Percentiles rank a stretch among this genome's conserved stretches.
These are phyloP conservation scores for Alloascoidea africana DNA, from an alignment of 805 yeast genomes.

Conservation along the genomic window DNA sequence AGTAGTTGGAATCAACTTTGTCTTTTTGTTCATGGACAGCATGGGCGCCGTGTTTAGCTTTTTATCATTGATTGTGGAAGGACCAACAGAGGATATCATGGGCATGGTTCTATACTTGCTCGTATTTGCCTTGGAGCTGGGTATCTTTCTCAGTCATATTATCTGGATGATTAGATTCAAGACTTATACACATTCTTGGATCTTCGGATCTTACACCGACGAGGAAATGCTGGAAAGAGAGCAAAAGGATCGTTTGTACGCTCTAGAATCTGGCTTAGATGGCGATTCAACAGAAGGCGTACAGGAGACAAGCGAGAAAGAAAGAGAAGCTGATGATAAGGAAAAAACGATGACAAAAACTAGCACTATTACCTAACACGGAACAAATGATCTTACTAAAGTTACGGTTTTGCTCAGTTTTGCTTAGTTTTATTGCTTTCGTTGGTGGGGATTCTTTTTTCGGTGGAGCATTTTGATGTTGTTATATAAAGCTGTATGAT, in stretches of 20 bases:
- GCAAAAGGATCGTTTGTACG: not conserved
- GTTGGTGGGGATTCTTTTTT: no score
- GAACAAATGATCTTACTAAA: no score
- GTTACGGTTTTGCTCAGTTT: no score
- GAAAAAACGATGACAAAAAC: no score
- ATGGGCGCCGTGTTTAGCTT: slow-evolving; percentile 73
- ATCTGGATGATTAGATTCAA: slow-evolving; percentile 41
- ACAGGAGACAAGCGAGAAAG: no score
- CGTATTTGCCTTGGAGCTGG: slow-evolving; percentile 62
- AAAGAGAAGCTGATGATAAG: no score
- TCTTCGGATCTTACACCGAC: slow-evolving; percentile 13
- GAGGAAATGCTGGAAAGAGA: slow-evolving; percentile 16
- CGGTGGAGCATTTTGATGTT: no score
- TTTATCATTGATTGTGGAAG: slow-evolving; percentile 35
- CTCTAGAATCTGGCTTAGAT: no score
- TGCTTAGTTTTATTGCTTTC: no score
- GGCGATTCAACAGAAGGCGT: no score
- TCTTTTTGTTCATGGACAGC: slow-evolving; percentile 62
- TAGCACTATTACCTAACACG: no score
- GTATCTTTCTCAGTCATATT: slow-evolving; percentile 55
- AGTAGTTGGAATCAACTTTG: slow-evolving; percentile 80
- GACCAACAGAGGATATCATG: slow-evolving; percentile 36
- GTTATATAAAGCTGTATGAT: no score
- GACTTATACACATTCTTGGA: not conserved
- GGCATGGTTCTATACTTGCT: slow-evolving; percentile 64